Conservation (phyloP, 257 asterid genomes). For the Coffea eugenioides region DNA sequence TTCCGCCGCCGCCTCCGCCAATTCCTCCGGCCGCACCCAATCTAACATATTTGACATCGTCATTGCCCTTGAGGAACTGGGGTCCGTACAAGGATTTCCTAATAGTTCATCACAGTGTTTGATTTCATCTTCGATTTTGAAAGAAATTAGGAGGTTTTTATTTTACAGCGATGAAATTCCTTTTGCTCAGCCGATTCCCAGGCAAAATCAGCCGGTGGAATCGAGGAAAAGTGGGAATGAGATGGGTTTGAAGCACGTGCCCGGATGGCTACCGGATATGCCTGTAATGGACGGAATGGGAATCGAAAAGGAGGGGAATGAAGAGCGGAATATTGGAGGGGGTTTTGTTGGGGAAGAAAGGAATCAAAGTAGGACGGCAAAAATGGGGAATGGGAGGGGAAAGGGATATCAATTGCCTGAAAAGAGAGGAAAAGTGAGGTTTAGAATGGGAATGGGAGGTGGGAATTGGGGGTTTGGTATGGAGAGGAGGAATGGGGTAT, state of each 20-base stretch:
- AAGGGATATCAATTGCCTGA: slow-evolving; percentile 6
- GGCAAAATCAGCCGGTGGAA: neutral
- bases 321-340: slow-evolving; percentile 24
- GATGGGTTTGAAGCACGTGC: slow-evolving; percentile 38
- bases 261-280: slow-evolving; percentile 53
- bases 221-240: neutral
- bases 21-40: slow-evolving; percentile 47
- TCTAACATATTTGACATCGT: slow-evolving; percentile 44
- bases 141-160: slow-evolving; percentile 33
- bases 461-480: slow-evolving; percentile 37
- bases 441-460: slow-evolving; percentile 2
- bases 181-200: slow-evolving; percentile 43
- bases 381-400: neutral
- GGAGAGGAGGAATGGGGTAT: slow-evolving; percentile 16
- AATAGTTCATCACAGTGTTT: neutral
- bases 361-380: slow-evolving; percentile 2
- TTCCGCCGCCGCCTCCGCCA: slow-evolving; percentile 45
- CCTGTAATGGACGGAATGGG: slow-evolving; percentile 24
- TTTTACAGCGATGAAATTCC: slow-evolving; percentile 41
- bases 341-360: slow-evolving; percentile 16
- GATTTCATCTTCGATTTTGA: slow-evolving; percentile 37
- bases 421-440: slow-evolving; percentile 19
- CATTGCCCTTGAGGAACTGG: slow-evolving; percentile 48
- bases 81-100: slow-evolving; percentile 47
- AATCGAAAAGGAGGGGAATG: slow-evolving; percentile 5